Evolutionary conservation across 2,329 filamentous ascomycete genomes (phyloP).

Genomic region (Simplicillium sp.): DNA sequence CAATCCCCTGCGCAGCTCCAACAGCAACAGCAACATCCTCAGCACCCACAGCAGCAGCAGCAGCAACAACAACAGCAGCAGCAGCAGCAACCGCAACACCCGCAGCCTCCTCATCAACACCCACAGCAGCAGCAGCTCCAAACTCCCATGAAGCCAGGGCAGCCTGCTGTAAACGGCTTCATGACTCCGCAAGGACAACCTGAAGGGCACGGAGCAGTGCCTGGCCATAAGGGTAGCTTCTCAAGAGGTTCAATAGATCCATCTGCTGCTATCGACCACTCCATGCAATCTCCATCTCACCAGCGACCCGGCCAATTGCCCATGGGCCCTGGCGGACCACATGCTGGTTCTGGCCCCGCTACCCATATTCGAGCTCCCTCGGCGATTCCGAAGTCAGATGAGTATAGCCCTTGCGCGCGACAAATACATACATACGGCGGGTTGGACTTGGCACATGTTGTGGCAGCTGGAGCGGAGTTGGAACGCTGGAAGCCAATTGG

Average conservation of each 20-base stretch:
- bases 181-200: constrained; percentile 19
- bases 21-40: constrained; percentile 21
- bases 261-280: constrained; percentile 9
- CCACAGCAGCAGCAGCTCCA: constrained; percentile 1
- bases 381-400: constrained; percentile 35
- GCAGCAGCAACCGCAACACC: constrained; percentile 7
- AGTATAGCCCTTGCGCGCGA: constrained; percentile 46
- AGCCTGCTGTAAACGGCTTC: constrained; percentile 26
- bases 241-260: constrained; percentile 42
- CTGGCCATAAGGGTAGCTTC: constrained; percentile 38
- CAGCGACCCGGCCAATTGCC: constrained; percentile 17
- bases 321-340: constrained; percentile 27
- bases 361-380: constrained; percentile 20
- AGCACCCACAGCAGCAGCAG: constrained; percentile 12
- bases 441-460: constrained; percentile 56
- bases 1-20: constrained; percentile 22
- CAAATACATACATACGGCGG: constrained; percentile 58
- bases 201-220: constrained; percentile 12
- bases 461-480: constrained; percentile 57
- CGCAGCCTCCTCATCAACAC: constrained; percentile 1
- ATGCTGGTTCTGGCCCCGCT: constrained; percentile 16
- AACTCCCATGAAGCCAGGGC: constrained; percentile 31
- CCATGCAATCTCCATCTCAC: constrained; percentile 24
- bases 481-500: constrained; percentile 62
- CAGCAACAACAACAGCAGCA: constrained; percentile 18